Base-by-base conservation (phyloP, 768 basidiomycete genomes). In the Myochromella boudieri region DNA sequence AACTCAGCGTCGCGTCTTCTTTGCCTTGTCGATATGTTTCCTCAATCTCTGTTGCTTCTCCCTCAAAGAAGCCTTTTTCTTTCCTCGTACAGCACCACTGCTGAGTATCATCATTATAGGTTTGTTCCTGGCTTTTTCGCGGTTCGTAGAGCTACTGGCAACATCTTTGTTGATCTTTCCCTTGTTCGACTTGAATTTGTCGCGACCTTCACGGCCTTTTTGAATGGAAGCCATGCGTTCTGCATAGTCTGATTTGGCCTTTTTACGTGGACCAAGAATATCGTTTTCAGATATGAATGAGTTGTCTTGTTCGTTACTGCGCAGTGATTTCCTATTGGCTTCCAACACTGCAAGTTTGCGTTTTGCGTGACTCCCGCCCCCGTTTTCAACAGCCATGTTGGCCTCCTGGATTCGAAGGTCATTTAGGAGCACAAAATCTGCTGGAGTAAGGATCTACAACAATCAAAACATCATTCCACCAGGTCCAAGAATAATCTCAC, bases 391-490 rank as follows among this genome's bases (percentile, higher is more conserved):
- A 0, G 81, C 82, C 47, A 82, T 77, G 12, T 76, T 70, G 14
- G 89, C 90, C 0, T 86, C 90, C 67, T 91, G 77, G 40, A 91
- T 76, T 2, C 87, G 84, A 15, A 98, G 82, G 56, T 97, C 91
- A 60, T 91, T 89, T 42, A 98, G 75, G 42, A 97, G 66, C 0
- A 89, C 89, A 61, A 97, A 99, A 65, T 99, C 97, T 24, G 94
- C 94, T 0, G 97, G 97, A 0, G 97, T 98, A 33, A 98, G 80
- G 58, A 99, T 98, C 93, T 97, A n/a, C n/a, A n/a, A n/a, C n/a
- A n/a, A n/a, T n/a, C n/a, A n/a, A n/a, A n/a, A n/a, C n/a, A n/a
- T n/a, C n/a, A n/a, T n/a, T n/a, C n/a, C n/a, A n/a, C n/a, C n/a
- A n/a, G n/a, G n/a, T n/a, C n/a, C n/a, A n/a, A n/a, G n/a, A n/a